Conservation (phyloP, 2,329 filamentous ascomycete genomes). For the Fusarium protoensiforme region DNA sequence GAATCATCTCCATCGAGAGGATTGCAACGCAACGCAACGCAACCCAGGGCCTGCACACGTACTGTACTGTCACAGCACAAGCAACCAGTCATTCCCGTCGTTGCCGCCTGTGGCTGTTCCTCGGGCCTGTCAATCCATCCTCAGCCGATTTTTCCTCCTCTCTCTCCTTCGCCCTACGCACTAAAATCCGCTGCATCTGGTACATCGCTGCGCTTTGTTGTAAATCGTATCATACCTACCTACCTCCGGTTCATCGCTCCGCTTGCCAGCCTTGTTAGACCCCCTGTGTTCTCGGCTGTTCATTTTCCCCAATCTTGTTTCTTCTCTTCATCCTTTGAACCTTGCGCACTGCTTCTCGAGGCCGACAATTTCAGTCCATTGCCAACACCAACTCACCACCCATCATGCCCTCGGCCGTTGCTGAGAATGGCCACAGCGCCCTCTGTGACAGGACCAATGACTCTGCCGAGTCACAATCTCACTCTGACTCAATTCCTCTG, state of each 20-base stretch:
- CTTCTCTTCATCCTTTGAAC: neutral
- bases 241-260: slow-evolving; percentile 17
- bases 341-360: neutral
- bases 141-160: slow-evolving; percentile 33
- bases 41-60: neutral
- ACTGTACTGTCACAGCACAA: neutral
- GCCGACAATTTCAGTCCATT: slow-evolving; percentile 1
- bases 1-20: neutral
- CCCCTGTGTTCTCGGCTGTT: neutral
- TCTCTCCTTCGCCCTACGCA: slow-evolving; percentile 24
- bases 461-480: slow-evolving; percentile 40
- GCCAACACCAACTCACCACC: neutral
- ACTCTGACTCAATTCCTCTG: slow-evolving; percentile 68
- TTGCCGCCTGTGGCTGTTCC: neutral
- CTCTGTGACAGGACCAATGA: slow-evolving; percentile 37
- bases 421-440: slow-evolving; percentile 17
- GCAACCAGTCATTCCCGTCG: too few species aligned
- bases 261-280: slow-evolving; percentile 17
- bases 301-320: neutral
- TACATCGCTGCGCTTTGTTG: slow-evolving; percentile 1
- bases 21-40: neutral
- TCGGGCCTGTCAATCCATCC: slow-evolving; percentile 8
- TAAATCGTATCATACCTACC: slow-evolving; percentile 13
- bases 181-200: slow-evolving; percentile 20
- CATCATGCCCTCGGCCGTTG: slow-evolving; percentile 36